phyloP scores from a whole-genome alignment of 2,329 filamentous ascomycete genomes.

The Emergomyces pasteurianus region DNA sequence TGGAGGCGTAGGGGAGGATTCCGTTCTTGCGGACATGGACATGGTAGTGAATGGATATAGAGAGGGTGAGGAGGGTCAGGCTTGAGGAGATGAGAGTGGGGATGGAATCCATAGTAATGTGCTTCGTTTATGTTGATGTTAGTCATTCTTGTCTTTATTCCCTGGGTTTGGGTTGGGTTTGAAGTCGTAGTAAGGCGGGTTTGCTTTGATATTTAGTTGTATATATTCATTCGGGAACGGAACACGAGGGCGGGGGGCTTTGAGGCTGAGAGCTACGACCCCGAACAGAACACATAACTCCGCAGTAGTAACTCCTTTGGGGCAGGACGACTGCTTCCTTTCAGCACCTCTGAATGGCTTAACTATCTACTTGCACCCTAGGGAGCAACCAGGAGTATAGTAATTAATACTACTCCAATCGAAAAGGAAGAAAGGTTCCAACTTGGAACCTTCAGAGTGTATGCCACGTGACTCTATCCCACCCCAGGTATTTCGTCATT shows the following conservation, averaged over 20 bases:
- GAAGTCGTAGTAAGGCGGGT: too few relatives aligned
- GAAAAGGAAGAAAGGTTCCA: too few relatives aligned
- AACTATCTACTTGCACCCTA: too few relatives aligned
- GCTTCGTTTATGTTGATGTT: background rate
- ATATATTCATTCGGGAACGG: background rate
- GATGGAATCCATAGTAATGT: background rate
- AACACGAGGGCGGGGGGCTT: background rate
- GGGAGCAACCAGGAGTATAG: too few relatives aligned
- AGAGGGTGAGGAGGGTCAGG: constrained; percentile 9
- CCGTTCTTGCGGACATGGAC: constrained; percentile 10
- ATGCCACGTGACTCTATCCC: background rate
- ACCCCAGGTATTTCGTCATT: background rate
- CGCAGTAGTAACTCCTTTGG: too few relatives aligned
- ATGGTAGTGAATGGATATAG: constrained; percentile 4
- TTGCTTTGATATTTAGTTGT: too few relatives aligned
- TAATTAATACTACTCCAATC: too few relatives aligned
- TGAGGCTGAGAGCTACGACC: background rate
- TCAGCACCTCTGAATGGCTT: background rate
- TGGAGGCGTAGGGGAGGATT: constrained; percentile 3
- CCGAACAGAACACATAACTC: too few relatives aligned
- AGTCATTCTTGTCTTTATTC: background rate
- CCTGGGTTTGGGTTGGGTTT: too few relatives aligned
- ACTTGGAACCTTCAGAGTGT: too few relatives aligned
- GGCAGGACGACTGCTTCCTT: too few relatives aligned
- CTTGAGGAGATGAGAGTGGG: background rate